Base-by-base conservation (phyloP, 2,329 filamentous ascomycete species). In the Pseudogymnoascus sp. region DNA sequence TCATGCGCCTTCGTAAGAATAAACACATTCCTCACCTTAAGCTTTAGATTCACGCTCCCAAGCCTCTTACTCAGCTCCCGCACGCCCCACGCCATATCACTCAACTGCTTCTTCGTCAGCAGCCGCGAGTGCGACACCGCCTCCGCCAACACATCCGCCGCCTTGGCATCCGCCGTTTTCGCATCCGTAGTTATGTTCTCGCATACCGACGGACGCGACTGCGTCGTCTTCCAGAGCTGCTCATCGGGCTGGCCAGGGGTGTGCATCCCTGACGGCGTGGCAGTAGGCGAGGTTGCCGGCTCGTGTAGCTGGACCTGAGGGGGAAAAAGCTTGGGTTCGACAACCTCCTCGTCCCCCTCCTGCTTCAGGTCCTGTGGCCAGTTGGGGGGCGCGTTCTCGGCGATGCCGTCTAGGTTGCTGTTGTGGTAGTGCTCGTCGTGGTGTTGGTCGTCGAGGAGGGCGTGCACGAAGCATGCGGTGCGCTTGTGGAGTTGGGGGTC, bases 41-140 rank as follows among this genome's bases (percentile, higher is more conserved):
- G 85, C 73, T 88, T 90, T 66, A 99, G 80, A 64, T 88, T 85
- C 73, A 97, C 87, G 74, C 87, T 92, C 61, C 91, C 90, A 64
- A 97, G 78, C 65, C 90, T 88, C 72, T 96, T 89, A 31, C 90
- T 93, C 64, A 99, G 79, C 75, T 97, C 91, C 59, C 95, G 83
- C 64, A 97, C 95, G 26, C 93, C 93, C 86, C 93, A 93, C 0
- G 93, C 93, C 93, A 99, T 97, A 70, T 97, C 95, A 13, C 89
- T 92, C 44, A 99, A 81, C 75, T 99, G 91, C 74, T 90, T 92
- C 79, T 97, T 97, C 1, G 93, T 97, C 68, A 97, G 81, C 60
- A 97, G 83, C n/a, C 93, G 84, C 64, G 82, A 86, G 70, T 84
- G 81, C 69, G 56, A 60, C 47, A 53, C 47, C n/a, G 47, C 47